Evolutionary conservation across 2,329 filamentous ascomycete species (phyloP).

Genomic region (Cladophialophora carrionii): DNA sequence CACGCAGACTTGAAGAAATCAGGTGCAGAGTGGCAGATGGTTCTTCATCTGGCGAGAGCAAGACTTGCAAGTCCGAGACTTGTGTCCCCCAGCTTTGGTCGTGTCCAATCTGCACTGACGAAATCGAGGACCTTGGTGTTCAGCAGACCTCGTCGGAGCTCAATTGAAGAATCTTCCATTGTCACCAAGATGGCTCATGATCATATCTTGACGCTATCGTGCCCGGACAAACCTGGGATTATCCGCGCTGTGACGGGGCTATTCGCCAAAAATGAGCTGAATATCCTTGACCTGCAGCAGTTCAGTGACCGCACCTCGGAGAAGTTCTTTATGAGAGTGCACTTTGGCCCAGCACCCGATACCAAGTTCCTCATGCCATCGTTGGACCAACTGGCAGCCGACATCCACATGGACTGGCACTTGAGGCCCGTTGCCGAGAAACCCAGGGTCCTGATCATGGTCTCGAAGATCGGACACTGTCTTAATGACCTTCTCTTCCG

Average conservation of each 20-base stretch:
- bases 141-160: not conserved
- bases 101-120: not conserved
- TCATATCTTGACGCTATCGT: conserved; percentile 78
- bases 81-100: not conserved
- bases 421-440: conserved; percentile 70
- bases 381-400: conserved; percentile 64
- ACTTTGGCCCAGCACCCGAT: conserved; percentile 67
- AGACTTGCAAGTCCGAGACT: conserved; percentile 19
- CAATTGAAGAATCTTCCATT: conserved; percentile 1
- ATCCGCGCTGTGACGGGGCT: conserved; percentile 81
- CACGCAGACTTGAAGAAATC: not conserved
- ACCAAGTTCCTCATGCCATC: conserved; percentile 55
- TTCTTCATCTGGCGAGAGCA: conserved; percentile 11
- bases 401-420: conserved; percentile 71
- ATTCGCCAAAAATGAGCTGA: conserved; percentile 72
- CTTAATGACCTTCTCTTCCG: conserved; percentile 83
- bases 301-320: conserved; percentile 75
- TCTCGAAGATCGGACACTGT: conserved; percentile 85
- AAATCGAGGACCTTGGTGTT: not conserved
- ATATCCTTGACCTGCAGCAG: conserved; percentile 82
- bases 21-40: conserved; percentile 15
- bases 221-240: conserved; percentile 82
- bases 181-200: conserved; percentile 50
- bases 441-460: conserved; percentile 81
- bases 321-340: conserved; percentile 86